These are phyloP conservation scores for Ustilago nuda DNA, from an alignment of 1,284 basidiomycete species.

Conservation along the genomic window DNA sequence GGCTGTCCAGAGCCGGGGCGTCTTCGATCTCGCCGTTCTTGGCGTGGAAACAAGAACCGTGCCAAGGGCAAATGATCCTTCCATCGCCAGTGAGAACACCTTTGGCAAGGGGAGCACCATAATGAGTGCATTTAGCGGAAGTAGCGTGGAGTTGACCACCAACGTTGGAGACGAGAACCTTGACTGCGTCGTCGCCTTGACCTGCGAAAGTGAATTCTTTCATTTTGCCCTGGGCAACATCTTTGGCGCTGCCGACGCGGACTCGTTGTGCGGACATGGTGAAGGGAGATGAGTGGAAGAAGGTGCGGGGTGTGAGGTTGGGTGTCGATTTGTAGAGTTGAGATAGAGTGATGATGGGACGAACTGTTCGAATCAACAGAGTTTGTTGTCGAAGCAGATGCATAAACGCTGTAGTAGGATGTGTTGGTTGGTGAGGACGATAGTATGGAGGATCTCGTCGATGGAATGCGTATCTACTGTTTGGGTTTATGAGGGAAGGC, in stretches of 20 bases:
- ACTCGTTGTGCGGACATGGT: constrained; percentile 48
- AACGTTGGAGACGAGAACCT: constrained; percentile 78
- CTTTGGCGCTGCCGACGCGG: constrained; percentile 44
- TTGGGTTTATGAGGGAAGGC: too few species aligned
- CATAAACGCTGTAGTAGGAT: constrained; percentile 18
- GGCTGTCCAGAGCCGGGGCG: constrained; percentile 85
- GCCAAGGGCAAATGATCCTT: constrained; percentile 85
- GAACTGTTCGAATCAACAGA: constrained; percentile 31
- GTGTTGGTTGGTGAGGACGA: constrained; percentile 4
- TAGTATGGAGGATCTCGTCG: constrained; percentile 5
- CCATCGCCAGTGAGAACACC: constrained; percentile 84
- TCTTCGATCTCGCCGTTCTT: constrained; percentile 77
- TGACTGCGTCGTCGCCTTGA: constrained; percentile 75
- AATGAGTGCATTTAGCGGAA: constrained; percentile 88
- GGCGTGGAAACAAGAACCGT: constrained; percentile 91
- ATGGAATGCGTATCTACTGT: not conserved
- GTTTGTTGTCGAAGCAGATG: constrained; percentile 35
- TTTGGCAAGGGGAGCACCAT: constrained; percentile 82
- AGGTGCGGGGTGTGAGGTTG: constrained; percentile 1
- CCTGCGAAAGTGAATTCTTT: constrained; percentile 83
- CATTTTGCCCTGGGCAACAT: constrained; percentile 53
- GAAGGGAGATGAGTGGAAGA: constrained; percentile 18
- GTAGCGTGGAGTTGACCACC: constrained; percentile 78
- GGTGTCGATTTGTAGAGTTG: not conserved
- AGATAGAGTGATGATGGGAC: constrained; percentile 7